Conservation (phyloP, 176 grass and related monocot species). For the Carex myosuroides region DNA sequence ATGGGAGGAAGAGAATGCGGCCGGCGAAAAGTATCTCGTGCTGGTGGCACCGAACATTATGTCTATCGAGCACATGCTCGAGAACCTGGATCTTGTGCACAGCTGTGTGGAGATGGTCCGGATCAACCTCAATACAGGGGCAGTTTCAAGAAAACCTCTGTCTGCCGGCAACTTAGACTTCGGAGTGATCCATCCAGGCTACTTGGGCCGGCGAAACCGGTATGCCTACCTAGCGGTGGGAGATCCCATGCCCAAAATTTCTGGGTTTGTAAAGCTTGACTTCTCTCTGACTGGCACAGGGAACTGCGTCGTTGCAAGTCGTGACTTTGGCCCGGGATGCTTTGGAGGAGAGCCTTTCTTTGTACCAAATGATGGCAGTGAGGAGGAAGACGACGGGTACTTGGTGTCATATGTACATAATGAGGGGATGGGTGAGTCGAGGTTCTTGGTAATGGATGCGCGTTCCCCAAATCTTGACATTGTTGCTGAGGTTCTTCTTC, state of each 20-base stretch:
- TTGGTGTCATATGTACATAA: slow-evolving; percentile 84
- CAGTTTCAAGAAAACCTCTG: slow-evolving; percentile 54
- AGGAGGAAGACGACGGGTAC: slow-evolving; percentile 79
- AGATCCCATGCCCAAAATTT: slow-evolving; percentile 69
- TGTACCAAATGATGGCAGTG: slow-evolving; percentile 35
- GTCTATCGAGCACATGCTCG: slow-evolving; percentile 75
- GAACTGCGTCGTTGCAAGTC: slow-evolving; percentile 58
- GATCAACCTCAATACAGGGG: slow-evolving; percentile 58
- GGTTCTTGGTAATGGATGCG: slow-evolving; percentile 81
- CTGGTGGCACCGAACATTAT: slow-evolving; percentile 77
- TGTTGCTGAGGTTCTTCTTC: slow-evolving; percentile 72
- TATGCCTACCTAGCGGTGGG: slow-evolving; percentile 68
- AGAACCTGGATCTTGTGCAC: slow-evolving; percentile 63
- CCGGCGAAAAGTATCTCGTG: slow-evolving; percentile 41
- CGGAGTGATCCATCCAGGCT: slow-evolving; percentile 57
- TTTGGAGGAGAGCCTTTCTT: slow-evolving; percentile 70
- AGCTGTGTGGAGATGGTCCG: slow-evolving; percentile 64
- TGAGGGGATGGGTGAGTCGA: slow-evolving; percentile 44
- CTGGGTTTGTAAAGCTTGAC: slow-evolving; percentile 69
- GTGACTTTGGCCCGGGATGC: slow-evolving; percentile 56
- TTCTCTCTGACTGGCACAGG: slow-evolving; percentile 39
- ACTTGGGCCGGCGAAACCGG: slow-evolving; percentile 52
- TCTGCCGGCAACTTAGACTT: slow-evolving; percentile 72
- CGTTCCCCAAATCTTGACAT: slow-evolving; percentile 49
- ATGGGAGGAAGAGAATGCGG: slow-evolving; percentile 54